Evolutionary conservation across 129 eudicot genomes (phyloP).

Genomic region (Ambrosia trifida): DNA sequence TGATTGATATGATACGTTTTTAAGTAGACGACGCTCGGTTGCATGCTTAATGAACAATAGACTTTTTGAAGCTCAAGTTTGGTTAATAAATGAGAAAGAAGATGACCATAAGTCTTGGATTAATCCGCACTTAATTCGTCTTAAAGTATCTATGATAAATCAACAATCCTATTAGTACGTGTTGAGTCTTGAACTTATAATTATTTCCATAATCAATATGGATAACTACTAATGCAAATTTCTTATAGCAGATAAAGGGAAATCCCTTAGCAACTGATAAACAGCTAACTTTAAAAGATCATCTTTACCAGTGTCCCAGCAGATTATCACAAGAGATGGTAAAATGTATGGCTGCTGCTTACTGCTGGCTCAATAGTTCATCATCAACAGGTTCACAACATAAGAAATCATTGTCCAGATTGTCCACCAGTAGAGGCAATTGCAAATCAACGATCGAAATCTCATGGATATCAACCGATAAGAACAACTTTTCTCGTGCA

Average conservation of each 20-base stretch:
- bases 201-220: neutral
- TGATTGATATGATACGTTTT: neutral
- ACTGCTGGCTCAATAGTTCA: conserved; percentile 68
- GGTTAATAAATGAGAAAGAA: neutral
- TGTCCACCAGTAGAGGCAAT: conserved; percentile 44
- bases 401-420: conserved; percentile 45
- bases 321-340: conserved; percentile 88
- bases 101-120: neutral
- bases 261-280: conserved; percentile 27
- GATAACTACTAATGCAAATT: neutral
- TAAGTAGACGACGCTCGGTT: neutral
- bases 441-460: conserved; percentile 59
- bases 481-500: conserved; percentile 65
- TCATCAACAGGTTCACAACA: conserved; percentile 45
- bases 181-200: neutral
- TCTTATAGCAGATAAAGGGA: conserved; percentile 35
- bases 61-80: neutral
- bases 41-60: neutral
- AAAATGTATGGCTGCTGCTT: conserved; percentile 88
- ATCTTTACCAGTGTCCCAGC: conserved; percentile 82
- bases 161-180: neutral
- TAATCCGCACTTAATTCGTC: neutral
- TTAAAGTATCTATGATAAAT: neutral
- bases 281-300: conserved; percentile 70
- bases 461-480: conserved; percentile 69